Evolutionary conservation across 305 asterid species (phyloP), one percentile per base, ranked within the genome.

Genomic region (Andrographis paniculata): DNA sequence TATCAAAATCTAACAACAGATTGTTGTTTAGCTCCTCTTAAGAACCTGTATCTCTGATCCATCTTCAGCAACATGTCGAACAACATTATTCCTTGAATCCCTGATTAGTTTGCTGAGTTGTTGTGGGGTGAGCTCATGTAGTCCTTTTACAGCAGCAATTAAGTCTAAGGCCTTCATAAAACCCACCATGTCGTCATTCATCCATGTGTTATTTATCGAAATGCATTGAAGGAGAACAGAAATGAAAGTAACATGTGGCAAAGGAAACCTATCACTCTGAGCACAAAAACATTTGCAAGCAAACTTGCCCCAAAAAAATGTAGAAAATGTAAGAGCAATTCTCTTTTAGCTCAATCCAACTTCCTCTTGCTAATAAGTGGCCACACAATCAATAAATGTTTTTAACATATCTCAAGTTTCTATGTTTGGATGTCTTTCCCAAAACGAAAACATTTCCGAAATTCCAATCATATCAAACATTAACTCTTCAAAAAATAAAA

Each of bases 91-190:
- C 42, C 85, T 94, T 42, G 94, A 77, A 50, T 87, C 99, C 69
- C 73, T 69, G 63, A 92, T 72, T 53, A 84, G 71, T 73, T 77
- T 84, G 63, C 74, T 73, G 15, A 87, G 86, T 79, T 81, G 95
- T 45, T 78, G 87, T 12, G 95, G 74, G 52, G 71, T 73, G 58
- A 87, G 93, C 71, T 72, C 87, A 11, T 87, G 95, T 48, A 92
- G 78, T 60, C 81, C 85, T 72, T 73, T 82, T 47, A 92, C 97
- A 42, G 91, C 80, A 51, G 91, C 82, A 66, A 82, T 67, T 56
- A 92, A 65, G 73, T 92, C 95, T 46, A 84, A 70, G 52, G 67
- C 94, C 99, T 92, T 65, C 9, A 40, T 18, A 17, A 65, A 57
- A 51, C 47, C 63, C 43, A 58, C 40, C 56, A 64, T 31, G 58